Base-by-base conservation (phyloP, 2,329 filamentous ascomycete species). In the Botryotinia convoluta region DNA sequence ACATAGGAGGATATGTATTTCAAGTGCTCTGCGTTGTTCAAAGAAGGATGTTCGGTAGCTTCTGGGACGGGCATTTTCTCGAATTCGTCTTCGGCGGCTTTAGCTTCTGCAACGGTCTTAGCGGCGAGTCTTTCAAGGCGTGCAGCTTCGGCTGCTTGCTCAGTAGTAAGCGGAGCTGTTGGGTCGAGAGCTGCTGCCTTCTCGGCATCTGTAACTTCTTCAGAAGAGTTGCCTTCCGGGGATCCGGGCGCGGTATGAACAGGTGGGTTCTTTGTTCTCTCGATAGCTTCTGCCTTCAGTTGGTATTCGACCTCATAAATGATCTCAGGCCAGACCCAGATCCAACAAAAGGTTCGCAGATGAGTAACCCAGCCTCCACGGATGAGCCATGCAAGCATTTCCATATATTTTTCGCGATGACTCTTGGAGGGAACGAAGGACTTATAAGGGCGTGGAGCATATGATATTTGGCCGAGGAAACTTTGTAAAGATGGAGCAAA, bases 321-420 rank as follows among this genome's bases (percentile, higher is more conserved):
- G 75, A 97, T 92, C 80, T 95, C 91, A 3, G 92, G 90, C 83
- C 91, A 91, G 60, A 96, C 92, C 68, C 95, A 89, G 61, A 98
- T 90, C 86, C 96, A 97, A 20, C 92, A 93, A 81, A 97, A 98
- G 0, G 94, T 96, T 75, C 94, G 93, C 9, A 99, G 87, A 81
- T 98, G 95, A 0, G 93, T 97, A 0, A 98, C 95, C 93, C 96
- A 97, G 22, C 94, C 94, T 64, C 94, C 92, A 59, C 95, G 90
- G 84, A 98, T 90, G 14, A 99, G 87, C 94, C 95, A 99, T 35
- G 94, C 94, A 39, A 99, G 85, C 82, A 98, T 97, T 48, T 93
- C 89, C 82, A 98, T 91, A 81, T 98, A 99, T 3, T 91, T 90
- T 10, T 91, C 90, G 61, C 95, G 92, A 80, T 98, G 94, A 79